Conservation (phyloP, 1,284 basidiomycete genomes). For the Somion occarium region DNA sequence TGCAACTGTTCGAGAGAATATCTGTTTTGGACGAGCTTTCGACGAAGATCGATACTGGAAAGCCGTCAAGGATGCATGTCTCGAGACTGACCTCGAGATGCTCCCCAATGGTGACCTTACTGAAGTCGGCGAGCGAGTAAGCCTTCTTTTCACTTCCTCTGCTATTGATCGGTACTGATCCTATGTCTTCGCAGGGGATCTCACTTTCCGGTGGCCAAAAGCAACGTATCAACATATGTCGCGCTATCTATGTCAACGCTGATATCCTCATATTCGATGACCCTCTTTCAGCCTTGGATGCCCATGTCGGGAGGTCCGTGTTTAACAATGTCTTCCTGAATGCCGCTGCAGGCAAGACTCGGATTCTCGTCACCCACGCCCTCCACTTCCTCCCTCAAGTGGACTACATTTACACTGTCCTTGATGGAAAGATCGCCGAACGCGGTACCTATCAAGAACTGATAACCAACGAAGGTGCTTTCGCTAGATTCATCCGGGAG, state of each 20-base stretch:
- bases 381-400: constrained; percentile 78
- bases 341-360: constrained; percentile 60
- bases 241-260: constrained; percentile 81
- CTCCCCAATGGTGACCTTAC: constrained; percentile 82
- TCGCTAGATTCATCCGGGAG: constrained; percentile 66
- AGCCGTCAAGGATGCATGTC: constrained; percentile 68
- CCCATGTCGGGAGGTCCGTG: constrained; percentile 83
- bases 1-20: constrained; percentile 75
- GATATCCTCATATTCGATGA: constrained; percentile 89
- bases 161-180: background rate
- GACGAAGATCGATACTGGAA: constrained; percentile 78
- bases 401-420: constrained; percentile 69
- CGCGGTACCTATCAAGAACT: constrained; percentile 72
- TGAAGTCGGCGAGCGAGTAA: constrained; percentile 83
- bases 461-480: constrained; percentile 60
- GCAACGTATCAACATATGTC: constrained; percentile 73
- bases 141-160: too few species aligned
- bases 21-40: constrained; percentile 80
- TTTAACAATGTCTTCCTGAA: constrained; percentile 82
- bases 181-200: constrained; percentile 46
- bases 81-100: constrained; percentile 78
- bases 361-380: constrained; percentile 81
- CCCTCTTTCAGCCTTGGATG: constrained; percentile 75
- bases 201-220: constrained; percentile 81
- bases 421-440: constrained; percentile 73